Evolutionary conservation across 768 basidiomycete species (phyloP), one percentile per base, ranked within the genome.

Genomic region (Lentinula boryana): DNA sequence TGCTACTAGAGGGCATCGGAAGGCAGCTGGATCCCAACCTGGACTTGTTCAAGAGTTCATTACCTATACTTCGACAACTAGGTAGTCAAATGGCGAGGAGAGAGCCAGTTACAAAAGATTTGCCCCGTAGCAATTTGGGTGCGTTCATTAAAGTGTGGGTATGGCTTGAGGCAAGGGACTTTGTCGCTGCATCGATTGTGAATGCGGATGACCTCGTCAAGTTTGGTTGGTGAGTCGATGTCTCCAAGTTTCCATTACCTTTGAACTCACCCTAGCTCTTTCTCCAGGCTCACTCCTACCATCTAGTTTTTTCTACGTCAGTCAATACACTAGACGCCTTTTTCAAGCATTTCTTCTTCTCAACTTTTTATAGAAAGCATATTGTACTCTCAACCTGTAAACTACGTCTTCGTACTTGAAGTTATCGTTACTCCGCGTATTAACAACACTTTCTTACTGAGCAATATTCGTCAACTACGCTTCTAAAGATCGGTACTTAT

Each of bases 71-170:
- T 68, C 77, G 97, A 65, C 89, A 96, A 71, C 76, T 99, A 13
- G 95, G 96, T 12, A 83, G 89, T 60, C 91, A 95, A 75, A 94
- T 98, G 89, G 88, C 93, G 4, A 84, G 83, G 12, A 83, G 86
- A 66, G 84, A 72, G 68, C 76, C 70, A 66, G 83, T 76, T 73
- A 83, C 67, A 60, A 81, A 76, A 63, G 77, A 84, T 60, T 70
- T 89, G 49, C 87, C 89, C 2, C 81, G 79, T 7, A 85, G 87
- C 31, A 86, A 94, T 69, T 72, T 97, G 9, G 89, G 90, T 18
- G 85, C 93, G 0, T 84, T 98, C 78, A 72, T 96, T 64, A 99
- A 98, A 84, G 93, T 94, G 54, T 98, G 95, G 96, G 80, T 98
- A 32, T 93, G 87, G 85, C 77, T 96, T 43, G 96, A 98, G 76